Evolutionary conservation across 805 yeast species (phyloP), one percentile per base, ranked within the genome.

Genomic region (Tetrapisispora nanseiensis): DNA sequence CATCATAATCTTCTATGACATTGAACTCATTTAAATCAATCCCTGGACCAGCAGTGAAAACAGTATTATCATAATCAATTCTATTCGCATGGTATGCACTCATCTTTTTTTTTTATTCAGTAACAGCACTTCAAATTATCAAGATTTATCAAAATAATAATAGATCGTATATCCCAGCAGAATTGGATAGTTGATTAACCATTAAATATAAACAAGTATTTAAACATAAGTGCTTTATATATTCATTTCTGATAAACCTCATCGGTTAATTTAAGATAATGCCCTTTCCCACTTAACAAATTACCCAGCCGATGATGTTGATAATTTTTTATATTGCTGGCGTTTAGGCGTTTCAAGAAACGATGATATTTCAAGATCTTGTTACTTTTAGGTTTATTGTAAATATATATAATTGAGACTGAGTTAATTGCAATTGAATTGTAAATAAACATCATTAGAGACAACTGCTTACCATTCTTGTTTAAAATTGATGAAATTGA

Each of bases 1-100:
- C 62, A 15, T 54, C 44, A 63, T 65, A 60, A 41, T 60, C 61
- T 27, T 61, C 68, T 7, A 45, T 54, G 3, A 40, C 12, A 26
- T 51, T 46, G 8, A 62, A 43, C 3, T 58, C 68, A 1, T 54
- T 42, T 2, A 52, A n/a, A 16, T 51, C 49, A 1, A 63, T 27
- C 0, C 53, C 54, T 1, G 53, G 46, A 12, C 48, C 50, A 3
- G 48, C 52, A n/a, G 37, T 33, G 42, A 49, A 56, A 10, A 31
- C 35, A 7, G 61, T 53, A 18, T 42, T 39, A 6, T 43, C 45
- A 40, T 54, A 52, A 6, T 45, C 46, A 15, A 55, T 38, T 19
- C 43, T 37, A 12, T 53, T 46, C 22, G 43, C 22, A 20, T 36
- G 35, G 23, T 37, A 23, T 8, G 22, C 15, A 27, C 35, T 42